Percentiles rank a stretch among this genome's conserved stretches.
phyloP scores from a whole-genome alignment of 768 basidiomycete genomes.

The Termitomyces sp. region DNA sequence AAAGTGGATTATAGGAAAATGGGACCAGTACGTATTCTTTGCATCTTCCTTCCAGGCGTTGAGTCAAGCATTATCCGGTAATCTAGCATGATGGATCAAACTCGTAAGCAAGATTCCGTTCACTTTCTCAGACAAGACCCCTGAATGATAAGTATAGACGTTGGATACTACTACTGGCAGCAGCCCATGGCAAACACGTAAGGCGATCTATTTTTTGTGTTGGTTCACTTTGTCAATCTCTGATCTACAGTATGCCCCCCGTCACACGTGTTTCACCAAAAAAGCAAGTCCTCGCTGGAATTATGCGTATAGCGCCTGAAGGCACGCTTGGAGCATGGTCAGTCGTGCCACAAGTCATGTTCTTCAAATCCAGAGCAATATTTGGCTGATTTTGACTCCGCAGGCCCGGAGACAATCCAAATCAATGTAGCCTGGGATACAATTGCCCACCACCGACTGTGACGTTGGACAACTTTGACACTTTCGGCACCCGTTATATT shows the following conservation, averaged over 20 bases:
- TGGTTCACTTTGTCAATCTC: neutral
- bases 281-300: constrained; percentile 53
- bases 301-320: constrained; percentile 60
- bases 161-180: constrained; percentile 67
- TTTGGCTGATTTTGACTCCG: neutral
- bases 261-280: constrained; percentile 44
- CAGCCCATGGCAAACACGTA: constrained; percentile 62
- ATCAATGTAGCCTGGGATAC: constrained; percentile 47
- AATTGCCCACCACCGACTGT: constrained; percentile 46
- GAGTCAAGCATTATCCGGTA: neutral
- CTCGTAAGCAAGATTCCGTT: constrained; percentile 28
- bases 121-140: neutral
- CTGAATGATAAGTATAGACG: constrained; percentile 23
- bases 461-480: constrained; percentile 52
- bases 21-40: constrained; percentile 44
- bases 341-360: neutral
- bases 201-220: constrained; percentile 9
- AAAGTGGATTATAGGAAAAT: constrained; percentile 38
- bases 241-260: constrained; percentile 38
- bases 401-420: constrained; percentile 63
- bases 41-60: neutral
- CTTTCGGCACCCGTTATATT: constrained; percentile 48
- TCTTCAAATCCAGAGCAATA: neutral
- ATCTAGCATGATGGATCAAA: constrained; percentile 64
- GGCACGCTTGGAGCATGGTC: constrained; percentile 57